Base-by-base conservation (phyloP, 2,329 filamentous ascomycete genomes). In the Tolypocladium endophyticum region DNA sequence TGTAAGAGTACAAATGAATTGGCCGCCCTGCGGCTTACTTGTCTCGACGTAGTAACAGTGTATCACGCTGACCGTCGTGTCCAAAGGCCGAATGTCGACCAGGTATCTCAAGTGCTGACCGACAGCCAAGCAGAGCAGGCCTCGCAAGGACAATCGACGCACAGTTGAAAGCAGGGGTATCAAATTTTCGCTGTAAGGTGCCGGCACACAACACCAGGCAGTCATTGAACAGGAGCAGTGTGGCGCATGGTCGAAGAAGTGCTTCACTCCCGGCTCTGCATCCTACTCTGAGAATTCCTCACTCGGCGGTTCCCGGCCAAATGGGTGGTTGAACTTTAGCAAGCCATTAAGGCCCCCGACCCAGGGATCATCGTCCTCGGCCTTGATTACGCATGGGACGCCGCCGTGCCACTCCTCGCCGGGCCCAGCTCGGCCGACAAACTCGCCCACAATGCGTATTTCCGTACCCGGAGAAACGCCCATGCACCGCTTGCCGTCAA, bases 241-340 rank as follows among this genome's bases (percentile, higher is more conserved):
- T 28, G 18, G 18, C 25, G 7, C 20, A 11, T 12, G 45, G 18
- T n/a, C 28, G 3, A 33, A n/a, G 5, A 33, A 4, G 28, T 33
- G 28, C 28, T n/a, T 20, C 16, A 47, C 14, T 33, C 18, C 47
- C 16, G 11, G 28, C 28, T 23, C 30, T 23, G 50, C 25, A 56
- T 16, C 64, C 20, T 67, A 72, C 54, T 70, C 68, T 50, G 64
- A 57, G 57, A 61, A 35, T 23, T 72, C 70, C 55, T 73, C 70
- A 4, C 65, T 70, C 1, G 65, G 62, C 25, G 71, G 67, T 36
- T 73, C 72, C 61, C 72, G 65, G 35, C 94, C 94, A 79, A 97
- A 97, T 0, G 93, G 92, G 75, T 96, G 90, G 72, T 99, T 99
- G 72, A 97, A 99, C 77, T 99, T 99, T 66, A 99, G 76, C 68